A percentile compares a stretch with the other conserved stretches of the same genome.
Conservation (phyloP, 148 eudicot species). For the Arbutus unedo region DNA sequence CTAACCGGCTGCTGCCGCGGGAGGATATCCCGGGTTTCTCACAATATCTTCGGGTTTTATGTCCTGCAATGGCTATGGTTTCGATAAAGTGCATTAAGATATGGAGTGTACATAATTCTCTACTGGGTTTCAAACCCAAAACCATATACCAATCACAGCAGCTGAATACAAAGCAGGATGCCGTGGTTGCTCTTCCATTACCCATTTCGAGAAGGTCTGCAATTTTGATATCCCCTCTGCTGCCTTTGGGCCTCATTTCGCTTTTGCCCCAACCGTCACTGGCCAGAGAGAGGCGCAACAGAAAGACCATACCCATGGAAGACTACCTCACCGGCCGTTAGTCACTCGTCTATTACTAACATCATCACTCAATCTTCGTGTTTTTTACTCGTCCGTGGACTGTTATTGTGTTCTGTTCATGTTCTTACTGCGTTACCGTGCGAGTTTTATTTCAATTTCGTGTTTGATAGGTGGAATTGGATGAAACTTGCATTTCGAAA, state of each 20-base stretch:
- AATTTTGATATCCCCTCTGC: conserved; percentile 38
- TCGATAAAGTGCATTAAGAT: conserved; percentile 22
- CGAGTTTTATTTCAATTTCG: not conserved
- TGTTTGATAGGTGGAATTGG: not conserved
- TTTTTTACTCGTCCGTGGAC: no score
- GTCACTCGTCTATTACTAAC: conserved; percentile 12
- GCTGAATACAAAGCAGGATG: not conserved
- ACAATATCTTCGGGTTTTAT: not conserved
- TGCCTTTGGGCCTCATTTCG: conserved; percentile 32
- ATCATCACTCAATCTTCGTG: not conserved
- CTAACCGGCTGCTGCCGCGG: not conserved
- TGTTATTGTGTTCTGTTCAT: not conserved
- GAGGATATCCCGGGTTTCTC: conserved; percentile 6
- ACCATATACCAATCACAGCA: conserved; percentile 12
- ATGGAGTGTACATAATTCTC: conserved; percentile 18
- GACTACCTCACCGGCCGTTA: conserved; percentile 71
- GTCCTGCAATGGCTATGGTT: conserved; percentile 35
- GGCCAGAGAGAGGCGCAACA: conserved; percentile 78
- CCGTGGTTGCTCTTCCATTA: conserved; percentile 14
- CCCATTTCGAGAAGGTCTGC: conserved; percentile 61
- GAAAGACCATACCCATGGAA: conserved; percentile 60
- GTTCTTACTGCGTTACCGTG: not conserved
- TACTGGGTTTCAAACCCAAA: conserved; percentile 14
- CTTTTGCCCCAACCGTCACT: conserved; percentile 31
- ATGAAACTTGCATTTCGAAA: not conserved